Evolutionary conservation across 768 basidiomycete species (phyloP).

Genomic region (Cytidiella melzeri): DNA sequence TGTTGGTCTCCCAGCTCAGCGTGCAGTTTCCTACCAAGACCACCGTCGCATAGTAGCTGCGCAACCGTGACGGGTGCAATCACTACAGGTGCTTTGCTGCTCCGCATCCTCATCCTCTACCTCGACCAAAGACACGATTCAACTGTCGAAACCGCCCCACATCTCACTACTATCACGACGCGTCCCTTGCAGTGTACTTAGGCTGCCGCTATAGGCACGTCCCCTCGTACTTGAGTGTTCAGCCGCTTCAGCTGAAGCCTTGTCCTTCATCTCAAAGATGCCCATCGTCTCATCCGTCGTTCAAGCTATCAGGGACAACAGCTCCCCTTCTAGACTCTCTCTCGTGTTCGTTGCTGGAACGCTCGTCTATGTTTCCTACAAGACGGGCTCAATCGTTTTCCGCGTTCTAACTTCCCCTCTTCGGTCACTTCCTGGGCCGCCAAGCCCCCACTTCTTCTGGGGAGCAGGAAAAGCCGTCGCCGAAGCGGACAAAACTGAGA

Average conservation of each 20-base stretch:
- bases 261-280: no score
- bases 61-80: no score
- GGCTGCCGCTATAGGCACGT: not conserved
- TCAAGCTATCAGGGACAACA: not conserved
- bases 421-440: not conserved
- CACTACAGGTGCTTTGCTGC: no score
- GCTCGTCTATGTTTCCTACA: not conserved
- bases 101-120: slow-evolving; percentile 9
- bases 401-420: not conserved
- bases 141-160: not conserved
- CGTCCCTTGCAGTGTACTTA: not conserved
- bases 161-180: not conserved
- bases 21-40: no score
- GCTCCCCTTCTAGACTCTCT: not conserved
- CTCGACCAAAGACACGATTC: slow-evolving; percentile 4
- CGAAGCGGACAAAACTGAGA: slow-evolving; percentile 17
- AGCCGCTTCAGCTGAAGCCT: no score
- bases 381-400: not conserved
- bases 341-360: not conserved
- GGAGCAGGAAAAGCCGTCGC: not conserved
- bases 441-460: not conserved
- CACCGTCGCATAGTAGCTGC: no score
- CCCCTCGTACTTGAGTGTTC: not conserved
- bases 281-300: not conserved
- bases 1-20: no score